A percentile compares a stretch with the other conserved stretches of the same genome.
Conservation (phyloP, 75 land plant species). For the Picea sitchensis region DNA sequence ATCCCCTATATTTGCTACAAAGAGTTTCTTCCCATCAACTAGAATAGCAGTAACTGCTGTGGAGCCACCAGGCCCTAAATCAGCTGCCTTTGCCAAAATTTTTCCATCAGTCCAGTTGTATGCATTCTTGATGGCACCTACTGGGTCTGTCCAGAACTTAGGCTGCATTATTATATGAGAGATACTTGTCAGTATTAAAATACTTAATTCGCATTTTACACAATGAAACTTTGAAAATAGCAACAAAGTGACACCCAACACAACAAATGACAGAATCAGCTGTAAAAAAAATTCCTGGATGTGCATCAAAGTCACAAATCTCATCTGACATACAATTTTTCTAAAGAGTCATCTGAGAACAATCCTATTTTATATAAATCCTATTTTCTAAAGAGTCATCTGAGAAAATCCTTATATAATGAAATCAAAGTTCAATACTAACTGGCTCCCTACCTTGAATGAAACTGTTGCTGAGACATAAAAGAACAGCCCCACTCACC, state of each 20-base stretch:
- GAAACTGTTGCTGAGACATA: too few relatives aligned
- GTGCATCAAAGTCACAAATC: background rate
- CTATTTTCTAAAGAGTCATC: too few relatives aligned
- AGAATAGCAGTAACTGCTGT: constrained; percentile 93
- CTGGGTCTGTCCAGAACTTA: constrained; percentile 58
- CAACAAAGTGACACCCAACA: background rate
- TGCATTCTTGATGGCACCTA: constrained; percentile 60
- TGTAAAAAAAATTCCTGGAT: background rate
- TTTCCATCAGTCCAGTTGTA: constrained; percentile 55
- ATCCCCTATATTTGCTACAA: constrained; percentile 88
- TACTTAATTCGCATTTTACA: background rate
- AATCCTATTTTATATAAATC: too few relatives aligned
- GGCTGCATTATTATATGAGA: constrained; percentile 30
- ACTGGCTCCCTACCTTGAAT: too few relatives aligned
- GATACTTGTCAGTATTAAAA: constrained; percentile 3
- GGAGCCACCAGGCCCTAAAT: constrained; percentile 71
- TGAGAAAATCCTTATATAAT: too few relatives aligned
- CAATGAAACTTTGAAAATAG: background rate
- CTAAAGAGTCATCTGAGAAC: background rate
- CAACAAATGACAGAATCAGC: background rate
- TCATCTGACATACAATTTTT: background rate
- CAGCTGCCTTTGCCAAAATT: constrained; percentile 46
- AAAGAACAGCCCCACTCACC: too few relatives aligned
- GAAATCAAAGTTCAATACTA: too few relatives aligned
- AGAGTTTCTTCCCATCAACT: constrained; percentile 52